A percentile compares a stretch with the other conserved stretches of the same genome.
phyloP scores from a whole-genome alignment of 345 rosid species.

The Pseudoturritis turrita region DNA sequence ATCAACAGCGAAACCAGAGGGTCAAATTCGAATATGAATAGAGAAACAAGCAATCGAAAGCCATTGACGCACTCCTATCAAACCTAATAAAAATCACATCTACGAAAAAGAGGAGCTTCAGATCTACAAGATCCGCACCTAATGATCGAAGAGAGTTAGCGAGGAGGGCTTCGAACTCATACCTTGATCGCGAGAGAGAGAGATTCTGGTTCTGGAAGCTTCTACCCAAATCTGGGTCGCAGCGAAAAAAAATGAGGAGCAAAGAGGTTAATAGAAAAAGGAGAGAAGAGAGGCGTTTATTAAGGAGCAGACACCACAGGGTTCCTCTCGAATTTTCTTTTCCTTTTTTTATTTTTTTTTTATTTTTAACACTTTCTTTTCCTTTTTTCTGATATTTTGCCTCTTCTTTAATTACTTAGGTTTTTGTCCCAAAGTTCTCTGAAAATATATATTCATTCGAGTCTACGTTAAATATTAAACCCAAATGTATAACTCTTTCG shows the following conservation, averaged over 20 bases:
- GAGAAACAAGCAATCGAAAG: background rate
- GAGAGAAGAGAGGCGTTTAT: conserved; percentile 1
- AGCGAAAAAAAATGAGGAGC: background rate
- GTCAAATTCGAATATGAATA: background rate
- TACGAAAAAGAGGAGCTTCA: background rate
- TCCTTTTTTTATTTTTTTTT: background rate
- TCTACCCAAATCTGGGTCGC: conserved; percentile 7
- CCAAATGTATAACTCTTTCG: too few relatives aligned
- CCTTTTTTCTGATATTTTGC: background rate
- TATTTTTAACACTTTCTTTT: background rate
- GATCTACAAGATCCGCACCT: conserved; percentile 4
- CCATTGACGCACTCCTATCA: conserved; percentile 4
- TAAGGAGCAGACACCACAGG: conserved; percentile 1
- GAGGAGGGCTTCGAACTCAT: conserved; percentile 5
- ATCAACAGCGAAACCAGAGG: background rate
- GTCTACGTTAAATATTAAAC: too few relatives aligned
- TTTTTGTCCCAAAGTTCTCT: conserved; percentile 10
- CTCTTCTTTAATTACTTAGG: background rate
- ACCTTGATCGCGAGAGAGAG: conserved; percentile 30
- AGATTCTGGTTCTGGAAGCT: conserved; percentile 10
- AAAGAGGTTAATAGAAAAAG: too few relatives aligned
- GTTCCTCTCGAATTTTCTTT: conserved; percentile 28
- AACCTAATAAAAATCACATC: background rate
- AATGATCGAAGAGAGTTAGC: background rate
- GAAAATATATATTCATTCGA: too few relatives aligned